Evolutionary conservation across 371 early-diverging fungal genomes (phyloP).

Genomic region (Rhizomucor miehei): DNA sequence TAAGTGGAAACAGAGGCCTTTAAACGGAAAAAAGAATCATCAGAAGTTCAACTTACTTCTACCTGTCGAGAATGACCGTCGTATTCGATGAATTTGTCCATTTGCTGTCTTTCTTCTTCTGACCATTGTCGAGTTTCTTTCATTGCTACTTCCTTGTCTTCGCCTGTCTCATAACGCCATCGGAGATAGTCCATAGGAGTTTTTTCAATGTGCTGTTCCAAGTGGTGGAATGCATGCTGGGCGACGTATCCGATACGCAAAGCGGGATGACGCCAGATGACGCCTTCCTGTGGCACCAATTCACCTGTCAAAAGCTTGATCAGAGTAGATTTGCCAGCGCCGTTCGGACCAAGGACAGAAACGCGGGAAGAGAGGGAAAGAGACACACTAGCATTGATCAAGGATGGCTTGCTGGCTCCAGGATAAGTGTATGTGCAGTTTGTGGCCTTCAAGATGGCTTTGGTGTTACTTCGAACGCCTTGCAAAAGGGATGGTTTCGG

Average conservation of each 20-base stretch:
- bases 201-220: conserved; percentile 78
- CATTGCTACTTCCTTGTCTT: conserved; percentile 75
- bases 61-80: conserved; percentile 57
- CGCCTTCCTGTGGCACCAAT: conserved; percentile 58
- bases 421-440: conserved; percentile 70
- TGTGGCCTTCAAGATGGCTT: conserved; percentile 73
- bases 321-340: conserved; percentile 86
- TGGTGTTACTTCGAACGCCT: conserved; percentile 73
- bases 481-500: conserved; percentile 73
- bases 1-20: too few species aligned
- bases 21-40: too few species aligned
- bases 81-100: conserved; percentile 58
- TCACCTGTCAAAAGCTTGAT: conserved; percentile 82
- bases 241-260: conserved; percentile 85
- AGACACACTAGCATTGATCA: conserved; percentile 59
- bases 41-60: conserved; percentile 44
- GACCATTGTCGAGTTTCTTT: conserved; percentile 72
- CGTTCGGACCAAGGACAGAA: conserved; percentile 78
- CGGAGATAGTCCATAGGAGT: conserved; percentile 81
- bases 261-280: conserved; percentile 71
- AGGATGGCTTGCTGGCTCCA: conserved; percentile 57
- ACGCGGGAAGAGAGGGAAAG: conserved; percentile 77
- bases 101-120: conserved; percentile 63
- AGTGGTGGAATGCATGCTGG: conserved; percentile 88
- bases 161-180: conserved; percentile 81